Percentiles rank a stretch among this genome's conserved stretches.
Evolutionary conservation across 2,329 filamentous ascomycete species (phyloP).

Genomic region (Pseudogymnoascus sp.): DNA sequence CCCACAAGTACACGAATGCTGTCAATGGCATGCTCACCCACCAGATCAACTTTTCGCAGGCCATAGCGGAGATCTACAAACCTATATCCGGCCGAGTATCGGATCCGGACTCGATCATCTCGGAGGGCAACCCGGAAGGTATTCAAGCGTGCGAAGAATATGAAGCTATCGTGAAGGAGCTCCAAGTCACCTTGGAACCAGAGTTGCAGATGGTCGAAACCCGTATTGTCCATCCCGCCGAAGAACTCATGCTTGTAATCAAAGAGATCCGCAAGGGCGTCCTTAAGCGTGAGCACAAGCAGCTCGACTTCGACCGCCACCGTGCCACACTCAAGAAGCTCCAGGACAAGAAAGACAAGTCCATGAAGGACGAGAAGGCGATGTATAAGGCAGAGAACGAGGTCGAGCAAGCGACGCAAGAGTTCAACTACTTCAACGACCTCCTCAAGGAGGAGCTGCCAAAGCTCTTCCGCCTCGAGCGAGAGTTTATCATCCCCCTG

Average conservation of each 20-base stretch:
- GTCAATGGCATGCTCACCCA: constrained; percentile 97
- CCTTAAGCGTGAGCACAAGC: constrained; percentile 90
- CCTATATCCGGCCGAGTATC: constrained; percentile 94
- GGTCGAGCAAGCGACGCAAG: constrained; percentile 82
- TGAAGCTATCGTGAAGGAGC: constrained; percentile 78
- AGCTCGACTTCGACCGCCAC: constrained; percentile 90
- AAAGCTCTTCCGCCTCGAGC: constrained; percentile 79
- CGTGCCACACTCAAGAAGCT: constrained; percentile 80
- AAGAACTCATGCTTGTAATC: constrained; percentile 89
- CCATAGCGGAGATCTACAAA: constrained; percentile 94
- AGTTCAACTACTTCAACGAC: constrained; percentile 98
- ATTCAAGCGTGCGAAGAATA: constrained; percentile 96
- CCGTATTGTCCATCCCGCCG: constrained; percentile 82
- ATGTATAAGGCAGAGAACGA: constrained; percentile 93
- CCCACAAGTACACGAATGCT: constrained; percentile 92
- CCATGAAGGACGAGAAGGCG: constrained; percentile 92
- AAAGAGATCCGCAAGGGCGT: constrained; percentile 88
- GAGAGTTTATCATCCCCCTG: constrained; percentile 89
- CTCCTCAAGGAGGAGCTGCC: constrained; percentile 92
- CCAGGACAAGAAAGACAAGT: constrained; percentile 95
- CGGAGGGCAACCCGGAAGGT: constrained; percentile 84
- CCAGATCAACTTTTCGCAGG: constrained; percentile 97
- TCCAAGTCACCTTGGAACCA: constrained; percentile 79
- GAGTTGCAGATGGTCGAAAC: constrained; percentile 97
- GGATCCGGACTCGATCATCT: constrained; percentile 73